These are phyloP conservation scores for Trichoderma gracile DNA, from an alignment of 2,329 filamentous ascomycete species.

Conservation along the genomic window DNA sequence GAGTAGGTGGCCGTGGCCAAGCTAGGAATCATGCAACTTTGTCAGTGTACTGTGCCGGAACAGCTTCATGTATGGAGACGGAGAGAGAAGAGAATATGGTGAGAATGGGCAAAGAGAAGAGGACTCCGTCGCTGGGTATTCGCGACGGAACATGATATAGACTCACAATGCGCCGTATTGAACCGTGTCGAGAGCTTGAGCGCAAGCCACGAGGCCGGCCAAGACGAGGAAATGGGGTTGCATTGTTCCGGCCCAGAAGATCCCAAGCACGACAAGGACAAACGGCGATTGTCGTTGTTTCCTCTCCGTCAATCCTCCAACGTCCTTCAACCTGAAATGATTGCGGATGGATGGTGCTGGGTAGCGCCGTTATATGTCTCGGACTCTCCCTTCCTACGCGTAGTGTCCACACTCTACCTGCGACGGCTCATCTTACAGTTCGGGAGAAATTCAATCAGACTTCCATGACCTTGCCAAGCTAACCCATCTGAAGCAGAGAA, in stretches of 20 bases:
- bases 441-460: neutral
- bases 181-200: slow-evolving; percentile 9
- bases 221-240: neutral
- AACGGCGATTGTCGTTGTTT: neutral
- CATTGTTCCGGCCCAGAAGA: neutral
- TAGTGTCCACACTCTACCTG: neutral
- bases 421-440: neutral
- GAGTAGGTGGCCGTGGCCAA: slow-evolving; percentile 11
- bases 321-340: neutral
- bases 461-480: neutral
- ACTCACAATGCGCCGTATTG: slow-evolving; percentile 20
- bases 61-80: no score
- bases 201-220: neutral
- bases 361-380: neutral
- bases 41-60: no score
- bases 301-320: neutral
- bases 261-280: neutral
- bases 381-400: neutral
- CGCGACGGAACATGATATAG: neutral
- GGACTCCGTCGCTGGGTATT: no score
- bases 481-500: neutral
- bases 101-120: no score
- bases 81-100: no score
- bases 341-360: neutral
- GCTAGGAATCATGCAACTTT: neutral